Base-by-base conservation (phyloP, 441 rosid species). In the Brassica hybrid region DNA sequence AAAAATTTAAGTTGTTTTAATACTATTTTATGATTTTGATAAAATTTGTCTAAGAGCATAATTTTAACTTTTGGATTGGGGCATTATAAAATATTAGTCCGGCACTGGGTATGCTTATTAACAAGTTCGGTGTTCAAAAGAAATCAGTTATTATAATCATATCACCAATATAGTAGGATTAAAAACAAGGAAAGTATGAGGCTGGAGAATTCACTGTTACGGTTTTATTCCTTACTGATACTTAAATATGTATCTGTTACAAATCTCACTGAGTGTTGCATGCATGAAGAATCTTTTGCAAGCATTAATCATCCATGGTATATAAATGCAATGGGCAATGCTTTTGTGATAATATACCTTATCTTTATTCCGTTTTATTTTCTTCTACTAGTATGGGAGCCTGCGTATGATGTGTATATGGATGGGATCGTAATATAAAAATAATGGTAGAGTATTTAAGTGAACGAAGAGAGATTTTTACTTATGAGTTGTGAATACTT, bases 41-140 rank as follows among this genome's bases (percentile, higher is more conserved):
- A 21, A 21, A 21, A 21, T 21, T 21, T 21, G 23, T 21, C 23
- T 2, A 21, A 21, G 23, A 21, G 23, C 23, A 21, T 21, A 21
- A 21, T 21, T 21, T 21, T 21, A 21, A 21, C 23, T 21, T 21
- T 21, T 21, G 2, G 23, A 21, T 21, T 21, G 2, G 23, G 23
- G 23, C 23, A 21, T 21, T 21, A 21, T 21, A 21, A 21, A 21
- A 21, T 2, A 21, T 21, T 21, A 21, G 23, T 21, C 23, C 23
- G 23, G 23, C 23, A 21, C 23, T 21, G 1, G 23, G 23, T 21
- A 21, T 80, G 64, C 34, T 21, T 63, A 41, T n/a, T 70, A 67
- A 76, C 84, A 76, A 66, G 81, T 84, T 75, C 71, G 83, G 62
- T 75, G 41, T 32, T 68, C 58, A 45, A 27, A 59, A 67, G 1